These are phyloP conservation scores for Garcia nutans DNA, from an alignment of 345 rosid species.

Conservation along the genomic window DNA sequence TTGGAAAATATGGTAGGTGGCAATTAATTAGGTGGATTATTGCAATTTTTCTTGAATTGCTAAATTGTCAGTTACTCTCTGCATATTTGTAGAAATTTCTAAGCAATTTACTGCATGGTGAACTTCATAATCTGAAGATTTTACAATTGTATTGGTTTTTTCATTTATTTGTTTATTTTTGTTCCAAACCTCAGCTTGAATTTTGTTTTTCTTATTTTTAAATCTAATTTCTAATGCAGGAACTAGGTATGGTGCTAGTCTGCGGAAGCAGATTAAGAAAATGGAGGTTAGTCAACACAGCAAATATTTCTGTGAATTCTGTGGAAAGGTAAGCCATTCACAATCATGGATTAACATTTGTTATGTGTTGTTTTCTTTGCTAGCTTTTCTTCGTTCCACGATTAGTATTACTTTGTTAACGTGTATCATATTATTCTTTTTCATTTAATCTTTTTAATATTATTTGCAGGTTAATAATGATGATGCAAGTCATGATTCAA, in stretches of 20 bases:
- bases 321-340: constrained; percentile 29
- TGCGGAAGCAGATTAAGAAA: constrained; percentile 39
- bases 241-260: constrained; percentile 39
- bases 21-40: neutral
- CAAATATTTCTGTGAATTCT: constrained; percentile 39
- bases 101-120: neutral
- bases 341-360: neutral
- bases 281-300: constrained; percentile 41
- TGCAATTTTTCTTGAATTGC: neutral
- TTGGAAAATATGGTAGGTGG: constrained; percentile 51
- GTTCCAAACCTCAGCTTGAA: neutral
- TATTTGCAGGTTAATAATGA: too few relatives aligned
- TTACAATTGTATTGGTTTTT: too few relatives aligned
- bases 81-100: neutral
- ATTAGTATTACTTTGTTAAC: too few relatives aligned
- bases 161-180: neutral
- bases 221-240: constrained; percentile 9
- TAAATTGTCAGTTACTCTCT: neutral
- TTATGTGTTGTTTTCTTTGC: too few relatives aligned
- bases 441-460: too few relatives aligned
- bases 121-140: neutral
- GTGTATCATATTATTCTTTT: too few relatives aligned
- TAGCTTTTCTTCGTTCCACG: neutral
- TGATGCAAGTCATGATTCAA: too few relatives aligned
- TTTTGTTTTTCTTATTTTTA: neutral